These are phyloP conservation scores for Puccinia novopanici DNA, from an alignment of 1,284 basidiomycete genomes.

Conservation along the genomic window DNA sequence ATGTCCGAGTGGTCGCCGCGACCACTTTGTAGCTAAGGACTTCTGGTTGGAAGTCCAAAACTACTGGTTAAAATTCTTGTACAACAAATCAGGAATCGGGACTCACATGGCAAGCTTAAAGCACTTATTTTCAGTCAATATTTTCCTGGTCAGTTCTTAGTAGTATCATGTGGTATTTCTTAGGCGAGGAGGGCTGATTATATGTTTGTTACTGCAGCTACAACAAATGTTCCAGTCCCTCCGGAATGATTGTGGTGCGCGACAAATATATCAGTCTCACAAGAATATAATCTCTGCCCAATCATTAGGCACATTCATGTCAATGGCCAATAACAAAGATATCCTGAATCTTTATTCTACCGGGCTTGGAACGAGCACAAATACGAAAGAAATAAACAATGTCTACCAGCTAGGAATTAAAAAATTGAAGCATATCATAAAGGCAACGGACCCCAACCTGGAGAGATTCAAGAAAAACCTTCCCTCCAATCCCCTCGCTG, in stretches of 20 bases:
- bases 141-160: neutral
- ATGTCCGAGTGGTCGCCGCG: neutral
- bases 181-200: no score
- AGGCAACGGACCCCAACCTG: no score
- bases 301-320: no score
- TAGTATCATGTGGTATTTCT: neutral
- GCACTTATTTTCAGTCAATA: neutral
- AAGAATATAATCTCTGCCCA: neutral
- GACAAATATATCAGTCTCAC: neutral
- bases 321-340: no score
- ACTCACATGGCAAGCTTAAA: neutral
- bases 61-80: no score
- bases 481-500: neutral
- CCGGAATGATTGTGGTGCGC: neutral
- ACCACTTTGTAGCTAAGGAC: neutral
- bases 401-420: neutral
- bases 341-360: no score
- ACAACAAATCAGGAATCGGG: slow-evolving; percentile 1
- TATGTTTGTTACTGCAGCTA: neutral
- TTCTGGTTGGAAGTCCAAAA: no score
- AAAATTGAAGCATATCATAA: neutral
- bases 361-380: no score
- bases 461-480: neutral
- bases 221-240: neutral
- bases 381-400: neutral